Percentiles rank a stretch among this genome's conserved stretches.
phyloP scores from a whole-genome alignment of 2,329 filamentous ascomycete species.

The Aureobasidium namibiae region DNA sequence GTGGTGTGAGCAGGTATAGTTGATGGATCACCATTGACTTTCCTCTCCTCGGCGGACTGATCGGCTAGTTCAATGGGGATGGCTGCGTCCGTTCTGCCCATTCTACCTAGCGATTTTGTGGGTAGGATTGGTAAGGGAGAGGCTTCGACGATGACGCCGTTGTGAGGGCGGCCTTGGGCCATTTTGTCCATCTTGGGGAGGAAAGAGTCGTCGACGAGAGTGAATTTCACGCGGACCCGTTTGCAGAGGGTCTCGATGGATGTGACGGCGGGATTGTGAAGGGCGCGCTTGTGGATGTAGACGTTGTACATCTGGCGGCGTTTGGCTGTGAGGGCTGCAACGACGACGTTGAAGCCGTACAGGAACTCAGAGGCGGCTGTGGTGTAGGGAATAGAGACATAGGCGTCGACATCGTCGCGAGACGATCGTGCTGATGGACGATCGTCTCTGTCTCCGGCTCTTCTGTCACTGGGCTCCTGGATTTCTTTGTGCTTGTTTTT shows the following conservation, averaged over 20 bases:
- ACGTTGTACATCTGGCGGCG: conserved; percentile 74
- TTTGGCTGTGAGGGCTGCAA: conserved; percentile 63
- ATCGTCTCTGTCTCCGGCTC: background rate
- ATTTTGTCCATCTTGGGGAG: conserved; percentile 68
- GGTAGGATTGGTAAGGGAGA: conserved; percentile 63
- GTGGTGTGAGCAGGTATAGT: conserved; percentile 20
- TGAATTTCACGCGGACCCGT: conserved; percentile 35
- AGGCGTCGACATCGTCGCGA: background rate
- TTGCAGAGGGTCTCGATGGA: conserved; percentile 20
- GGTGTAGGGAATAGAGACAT: conserved; percentile 54
- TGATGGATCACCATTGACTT: conserved; percentile 58
- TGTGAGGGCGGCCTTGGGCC: conserved; percentile 75
- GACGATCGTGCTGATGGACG: background rate
- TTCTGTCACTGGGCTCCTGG: background rate
- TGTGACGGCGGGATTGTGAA: background rate
- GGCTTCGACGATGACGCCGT: conserved; percentile 79
- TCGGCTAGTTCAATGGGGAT: conserved; percentile 59
- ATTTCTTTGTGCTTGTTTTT: conserved; percentile 7
- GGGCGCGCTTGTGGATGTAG: conserved; percentile 49
- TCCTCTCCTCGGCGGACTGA: conserved; percentile 58
- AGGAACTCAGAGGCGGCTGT: conserved; percentile 87
- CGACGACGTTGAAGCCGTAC: conserved; percentile 74
- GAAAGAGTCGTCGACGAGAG: conserved; percentile 54
- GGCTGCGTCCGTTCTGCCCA: conserved; percentile 29
- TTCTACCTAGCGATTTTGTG: conserved; percentile 24